phyloP scores from a whole-genome alignment of 2,329 filamentous ascomycete genomes.

The Fusarium xyrophilum region DNA sequence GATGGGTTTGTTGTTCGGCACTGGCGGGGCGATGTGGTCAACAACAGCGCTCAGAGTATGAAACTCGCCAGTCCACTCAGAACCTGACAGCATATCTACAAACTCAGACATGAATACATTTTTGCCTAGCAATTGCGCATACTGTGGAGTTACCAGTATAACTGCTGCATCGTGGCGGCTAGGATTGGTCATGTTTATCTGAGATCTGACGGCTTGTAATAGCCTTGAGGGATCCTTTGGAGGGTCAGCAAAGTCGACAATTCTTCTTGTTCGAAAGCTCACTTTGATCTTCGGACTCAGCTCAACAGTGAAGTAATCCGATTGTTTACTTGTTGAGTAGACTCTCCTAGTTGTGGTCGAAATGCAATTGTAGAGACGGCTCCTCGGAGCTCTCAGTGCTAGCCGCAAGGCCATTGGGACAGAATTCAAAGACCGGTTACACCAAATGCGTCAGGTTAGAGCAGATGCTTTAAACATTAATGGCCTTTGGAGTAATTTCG shows the following conservation, averaged over 20 bases:
- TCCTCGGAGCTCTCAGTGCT: constrained; percentile 29
- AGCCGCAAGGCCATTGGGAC: constrained; percentile 37
- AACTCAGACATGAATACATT: constrained; percentile 52
- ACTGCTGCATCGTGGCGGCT: constrained; percentile 52
- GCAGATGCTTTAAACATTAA: not conserved
- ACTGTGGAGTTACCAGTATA: constrained; percentile 57
- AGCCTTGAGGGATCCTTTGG: constrained; percentile 26
- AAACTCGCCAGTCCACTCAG: constrained; percentile 48
- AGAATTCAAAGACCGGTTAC: not conserved
- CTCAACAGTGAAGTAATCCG: constrained; percentile 35
- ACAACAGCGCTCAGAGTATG: constrained; percentile 63
- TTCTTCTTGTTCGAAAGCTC: not conserved
- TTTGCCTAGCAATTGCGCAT: constrained; percentile 58
- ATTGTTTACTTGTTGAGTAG: constrained; percentile 27
- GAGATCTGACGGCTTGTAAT: constrained; percentile 28
- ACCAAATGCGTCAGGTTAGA: not conserved
- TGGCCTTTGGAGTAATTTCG: not conserved
- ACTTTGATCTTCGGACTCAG: constrained; percentile 26
- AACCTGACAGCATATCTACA: constrained; percentile 55
- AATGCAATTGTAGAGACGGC: constrained; percentile 23
- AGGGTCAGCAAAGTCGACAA: constrained; percentile 5
- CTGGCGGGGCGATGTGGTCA: constrained; percentile 57
- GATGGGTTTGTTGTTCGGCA: constrained; percentile 42
- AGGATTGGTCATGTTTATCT: constrained; percentile 41
- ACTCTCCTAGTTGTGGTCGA: constrained; percentile 28